Conservation (phyloP, 2,329 filamentous ascomycete genomes). For the Teratosphaeria gauchensis region DNA sequence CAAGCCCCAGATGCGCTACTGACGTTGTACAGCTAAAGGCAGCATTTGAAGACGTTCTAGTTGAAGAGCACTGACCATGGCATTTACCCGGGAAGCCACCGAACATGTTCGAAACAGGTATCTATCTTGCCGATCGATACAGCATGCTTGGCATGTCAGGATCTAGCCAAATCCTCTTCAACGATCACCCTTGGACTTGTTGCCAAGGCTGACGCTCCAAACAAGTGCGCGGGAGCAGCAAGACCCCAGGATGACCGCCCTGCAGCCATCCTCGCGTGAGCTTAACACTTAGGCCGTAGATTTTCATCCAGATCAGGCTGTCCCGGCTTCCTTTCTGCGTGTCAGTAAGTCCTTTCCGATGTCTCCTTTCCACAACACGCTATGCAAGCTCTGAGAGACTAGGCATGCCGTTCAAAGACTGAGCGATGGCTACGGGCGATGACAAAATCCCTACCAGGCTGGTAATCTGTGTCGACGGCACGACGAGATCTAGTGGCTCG, state of each 20-base stretch:
- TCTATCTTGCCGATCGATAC: background rate
- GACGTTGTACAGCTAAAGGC: too few species aligned
- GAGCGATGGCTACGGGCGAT: background rate
- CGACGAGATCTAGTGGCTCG: conserved; percentile 2
- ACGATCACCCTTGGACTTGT: background rate
- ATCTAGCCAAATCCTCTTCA: background rate
- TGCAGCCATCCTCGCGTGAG: background rate
- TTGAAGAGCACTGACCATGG: too few species aligned
- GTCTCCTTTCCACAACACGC: background rate
- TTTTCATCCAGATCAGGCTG: background rate
- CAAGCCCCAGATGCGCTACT: too few species aligned
- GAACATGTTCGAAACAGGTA: background rate
- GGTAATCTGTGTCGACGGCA: conserved; percentile 16
- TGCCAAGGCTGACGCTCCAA: background rate
- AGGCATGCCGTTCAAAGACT: background rate
- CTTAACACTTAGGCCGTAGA: background rate
- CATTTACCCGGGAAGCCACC: too few species aligned
- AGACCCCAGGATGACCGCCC: too few species aligned
- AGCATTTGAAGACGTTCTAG: too few species aligned
- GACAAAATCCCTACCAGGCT: conserved; percentile 7
- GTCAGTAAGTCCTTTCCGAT: background rate
- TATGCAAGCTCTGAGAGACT: background rate
- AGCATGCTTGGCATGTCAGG: background rate
- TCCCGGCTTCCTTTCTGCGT: background rate
- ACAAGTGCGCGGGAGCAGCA: background rate